phyloP scores from a whole-genome alignment of 306 rosid species.

The Prunus kanzakura region DNA sequence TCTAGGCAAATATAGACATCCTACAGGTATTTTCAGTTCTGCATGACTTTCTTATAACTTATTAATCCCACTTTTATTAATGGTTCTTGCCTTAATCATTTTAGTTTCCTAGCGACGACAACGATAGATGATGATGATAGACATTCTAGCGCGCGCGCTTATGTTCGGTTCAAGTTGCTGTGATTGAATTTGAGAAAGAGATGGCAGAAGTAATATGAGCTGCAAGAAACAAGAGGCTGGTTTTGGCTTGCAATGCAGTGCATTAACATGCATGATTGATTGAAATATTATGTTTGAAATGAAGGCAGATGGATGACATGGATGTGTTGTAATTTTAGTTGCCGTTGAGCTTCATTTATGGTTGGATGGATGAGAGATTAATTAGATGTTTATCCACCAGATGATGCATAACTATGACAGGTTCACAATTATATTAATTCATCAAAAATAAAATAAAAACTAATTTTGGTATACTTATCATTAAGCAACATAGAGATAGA shows the following conservation, averaged over 20 bases:
- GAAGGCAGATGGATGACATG: background rate
- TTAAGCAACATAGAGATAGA: background rate
- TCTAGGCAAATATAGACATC: too few relatives aligned
- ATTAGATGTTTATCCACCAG: background rate
- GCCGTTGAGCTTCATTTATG: constrained; percentile 9
- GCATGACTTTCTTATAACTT: background rate
- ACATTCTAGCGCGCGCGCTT: background rate
- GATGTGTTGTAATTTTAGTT: background rate
- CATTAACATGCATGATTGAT: background rate
- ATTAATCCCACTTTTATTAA: background rate
- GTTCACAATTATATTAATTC: background rate
- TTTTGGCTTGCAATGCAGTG: constrained; percentile 2
- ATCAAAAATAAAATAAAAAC: background rate
- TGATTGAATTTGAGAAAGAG: background rate
- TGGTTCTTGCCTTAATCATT: background rate
- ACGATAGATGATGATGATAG: background rate
- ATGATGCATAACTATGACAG: background rate
- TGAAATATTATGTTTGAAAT: background rate
- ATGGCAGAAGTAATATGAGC: background rate
- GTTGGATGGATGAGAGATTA: background rate
- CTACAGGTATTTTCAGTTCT: too few relatives aligned
- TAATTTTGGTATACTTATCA: background rate
- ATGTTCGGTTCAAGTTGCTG: background rate
- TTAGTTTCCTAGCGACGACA: background rate
- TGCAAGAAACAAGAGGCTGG: too few relatives aligned